phyloP scores from a whole-genome alignment of 768 basidiomycete genomes.

The Leccinum broughii region DNA sequence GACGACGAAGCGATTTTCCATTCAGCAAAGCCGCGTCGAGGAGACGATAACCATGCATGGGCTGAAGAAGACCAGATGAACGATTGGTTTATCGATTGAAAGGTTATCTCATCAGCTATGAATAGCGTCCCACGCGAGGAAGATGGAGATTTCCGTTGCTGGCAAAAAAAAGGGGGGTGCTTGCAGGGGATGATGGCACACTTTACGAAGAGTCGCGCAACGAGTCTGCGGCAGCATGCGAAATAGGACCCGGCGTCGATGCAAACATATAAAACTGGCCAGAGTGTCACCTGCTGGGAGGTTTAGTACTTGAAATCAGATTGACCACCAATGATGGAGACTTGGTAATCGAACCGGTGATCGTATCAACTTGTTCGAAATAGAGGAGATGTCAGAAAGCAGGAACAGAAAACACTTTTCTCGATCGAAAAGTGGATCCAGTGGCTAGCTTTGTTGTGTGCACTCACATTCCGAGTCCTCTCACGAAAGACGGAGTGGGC shows the following conservation, averaged over 20 bases:
- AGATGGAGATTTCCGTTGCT: constrained; percentile 13
- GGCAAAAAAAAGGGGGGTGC: neutral
- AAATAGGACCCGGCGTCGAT: neutral
- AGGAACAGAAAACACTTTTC: neutral
- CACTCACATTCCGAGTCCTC: neutral
- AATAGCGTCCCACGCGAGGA: constrained; percentile 19
- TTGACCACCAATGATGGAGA: neutral
- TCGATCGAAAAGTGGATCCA: constrained; percentile 3
- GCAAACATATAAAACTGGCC: neutral
- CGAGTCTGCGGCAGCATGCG: constrained; percentile 12
- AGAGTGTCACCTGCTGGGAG: neutral
- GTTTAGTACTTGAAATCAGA: neutral
- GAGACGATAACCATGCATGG: neutral
- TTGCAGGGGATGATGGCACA: constrained; percentile 1
- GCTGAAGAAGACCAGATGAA: neutral
- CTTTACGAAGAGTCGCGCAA: constrained; percentile 11
- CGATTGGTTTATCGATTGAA: constrained; percentile 25
- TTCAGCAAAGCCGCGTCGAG: constrained; percentile 1
- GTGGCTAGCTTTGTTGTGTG: neutral
- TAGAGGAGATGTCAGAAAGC: neutral
- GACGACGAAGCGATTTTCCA: constrained; percentile 3
- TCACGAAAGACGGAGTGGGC: neutral
- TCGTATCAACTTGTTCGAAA: neutral
- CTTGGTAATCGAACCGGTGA: constrained; percentile 8
- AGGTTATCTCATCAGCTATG: constrained; percentile 24